A percentile compares a stretch with the other conserved stretches of the same genome.
These are phyloP conservation scores for Globisporangium polare DNA, from an alignment of 352 stramenopile species.

Conservation along the genomic window DNA sequence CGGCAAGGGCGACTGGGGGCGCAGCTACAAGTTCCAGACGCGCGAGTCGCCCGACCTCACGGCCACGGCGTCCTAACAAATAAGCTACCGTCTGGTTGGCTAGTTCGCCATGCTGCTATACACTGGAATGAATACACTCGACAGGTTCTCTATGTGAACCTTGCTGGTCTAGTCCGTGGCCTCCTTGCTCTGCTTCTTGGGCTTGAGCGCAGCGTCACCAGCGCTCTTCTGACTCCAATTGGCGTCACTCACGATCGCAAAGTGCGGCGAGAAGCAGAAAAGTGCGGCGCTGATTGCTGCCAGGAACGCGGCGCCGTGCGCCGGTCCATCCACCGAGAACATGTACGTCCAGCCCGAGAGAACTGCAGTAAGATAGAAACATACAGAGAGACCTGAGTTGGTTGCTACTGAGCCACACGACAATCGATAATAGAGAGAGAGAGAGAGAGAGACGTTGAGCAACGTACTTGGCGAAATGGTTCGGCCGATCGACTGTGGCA, in stretches of 20 bases:
- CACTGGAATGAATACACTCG: background rate
- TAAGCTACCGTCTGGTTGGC: background rate
- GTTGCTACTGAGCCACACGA: background rate
- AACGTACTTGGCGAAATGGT: slow-evolving; percentile 70
- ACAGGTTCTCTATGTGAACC: background rate
- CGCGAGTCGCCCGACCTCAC: slow-evolving; percentile 26
- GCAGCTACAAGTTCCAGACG: slow-evolving; percentile 35
- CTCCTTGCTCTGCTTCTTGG: slow-evolving; percentile 22
- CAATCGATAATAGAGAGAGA: background rate
- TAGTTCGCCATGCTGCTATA: too few species aligned
- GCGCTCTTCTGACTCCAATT: slow-evolving; percentile 13
- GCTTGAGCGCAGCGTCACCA: background rate
- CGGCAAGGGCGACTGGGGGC: slow-evolving; percentile 57
- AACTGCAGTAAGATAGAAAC: slow-evolving; percentile 27
- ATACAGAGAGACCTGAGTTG: background rate
- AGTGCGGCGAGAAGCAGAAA: slow-evolving; percentile 68
- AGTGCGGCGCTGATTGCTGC: slow-evolving; percentile 48
- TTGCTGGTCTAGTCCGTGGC: slow-evolving; percentile 26
- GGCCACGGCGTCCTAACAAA: background rate
- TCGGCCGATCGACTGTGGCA: slow-evolving; percentile 60
- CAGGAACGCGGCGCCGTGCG: slow-evolving; percentile 62
- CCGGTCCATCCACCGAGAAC: slow-evolving; percentile 61
- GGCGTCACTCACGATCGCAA: slow-evolving; percentile 32
- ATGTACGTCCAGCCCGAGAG: slow-evolving; percentile 79
- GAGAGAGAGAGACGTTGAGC: slow-evolving; percentile 7